phyloP scores from a whole-genome alignment of 176 grass and related monocot species.

The Zoysia pacifica region DNA sequence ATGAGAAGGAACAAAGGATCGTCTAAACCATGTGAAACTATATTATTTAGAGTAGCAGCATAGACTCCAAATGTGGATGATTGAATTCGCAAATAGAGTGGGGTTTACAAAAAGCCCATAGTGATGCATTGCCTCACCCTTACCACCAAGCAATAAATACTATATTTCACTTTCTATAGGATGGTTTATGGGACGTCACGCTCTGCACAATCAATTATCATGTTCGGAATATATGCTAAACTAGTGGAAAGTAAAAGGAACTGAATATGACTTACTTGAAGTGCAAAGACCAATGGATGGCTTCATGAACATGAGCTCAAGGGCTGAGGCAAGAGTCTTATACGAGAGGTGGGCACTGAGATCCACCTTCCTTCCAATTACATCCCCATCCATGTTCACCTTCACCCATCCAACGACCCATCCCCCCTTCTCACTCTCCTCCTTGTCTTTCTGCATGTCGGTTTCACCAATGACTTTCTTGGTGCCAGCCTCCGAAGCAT shows the following conservation, averaged over 20 bases:
- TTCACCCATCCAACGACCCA: constrained; percentile 55
- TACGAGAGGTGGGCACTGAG: constrained; percentile 63
- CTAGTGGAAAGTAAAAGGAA: neutral
- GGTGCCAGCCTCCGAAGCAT: constrained; percentile 14
- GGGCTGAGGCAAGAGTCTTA: constrained; percentile 58
- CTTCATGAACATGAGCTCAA: constrained; percentile 85
- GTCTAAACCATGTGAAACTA: neutral
- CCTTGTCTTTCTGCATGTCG: constrained; percentile 41
- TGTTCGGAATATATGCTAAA: neutral
- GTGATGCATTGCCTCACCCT: neutral
- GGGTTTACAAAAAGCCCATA: neutral
- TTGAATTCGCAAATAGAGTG: constrained; percentile 4
- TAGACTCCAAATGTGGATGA: constrained; percentile 25
- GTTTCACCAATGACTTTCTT: constrained; percentile 35
- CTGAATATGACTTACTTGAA: constrained; percentile 41
- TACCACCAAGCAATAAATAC: neutral
- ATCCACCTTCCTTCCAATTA: constrained; percentile 87
- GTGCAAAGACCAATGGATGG: constrained; percentile 34
- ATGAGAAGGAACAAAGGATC: neutral
- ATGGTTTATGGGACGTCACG: neutral
- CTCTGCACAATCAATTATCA: neutral
- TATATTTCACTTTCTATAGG: neutral
- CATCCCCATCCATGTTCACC: constrained; percentile 86
- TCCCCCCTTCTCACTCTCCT: constrained; percentile 46
- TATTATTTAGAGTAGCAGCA: constrained; percentile 16